Conservation (phyloP, 805 yeast species). For the Sugiyamaella qingdaonensis region DNA sequence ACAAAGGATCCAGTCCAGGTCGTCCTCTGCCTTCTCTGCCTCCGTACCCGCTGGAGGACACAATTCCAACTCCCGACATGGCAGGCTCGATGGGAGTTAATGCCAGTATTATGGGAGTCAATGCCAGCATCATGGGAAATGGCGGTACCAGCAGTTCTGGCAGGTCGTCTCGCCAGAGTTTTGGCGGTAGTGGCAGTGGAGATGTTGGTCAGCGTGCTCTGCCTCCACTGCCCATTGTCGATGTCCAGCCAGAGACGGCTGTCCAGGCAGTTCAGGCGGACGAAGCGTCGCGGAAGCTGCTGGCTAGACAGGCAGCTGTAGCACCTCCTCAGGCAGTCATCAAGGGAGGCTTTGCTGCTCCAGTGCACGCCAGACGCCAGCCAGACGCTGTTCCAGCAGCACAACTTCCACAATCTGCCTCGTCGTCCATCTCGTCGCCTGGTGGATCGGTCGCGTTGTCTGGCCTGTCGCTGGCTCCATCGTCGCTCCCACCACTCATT, state of each 20-base stretch:
- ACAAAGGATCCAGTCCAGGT: background rate
- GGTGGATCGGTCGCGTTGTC: too few species aligned
- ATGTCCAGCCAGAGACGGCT: background rate
- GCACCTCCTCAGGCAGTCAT: background rate
- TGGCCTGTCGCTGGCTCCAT: background rate
- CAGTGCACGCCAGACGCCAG: background rate
- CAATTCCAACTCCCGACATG: background rate
- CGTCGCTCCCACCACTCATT: background rate
- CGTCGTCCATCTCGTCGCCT: too few species aligned
- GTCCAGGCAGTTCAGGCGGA: background rate
- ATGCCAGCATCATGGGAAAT: too few species aligned
- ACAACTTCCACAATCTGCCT: too few species aligned
- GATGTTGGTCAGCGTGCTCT: background rate
- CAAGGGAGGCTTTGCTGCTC: background rate
- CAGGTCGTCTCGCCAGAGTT: background rate
- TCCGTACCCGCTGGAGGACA: slow-evolving; percentile 3
- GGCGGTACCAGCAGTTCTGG: background rate
- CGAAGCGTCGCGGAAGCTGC: background rate
- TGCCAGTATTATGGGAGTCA: too few species aligned
- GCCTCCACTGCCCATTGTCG: background rate
- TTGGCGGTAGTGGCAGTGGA: background rate
- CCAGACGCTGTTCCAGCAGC: background rate
- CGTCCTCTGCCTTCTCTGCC: slow-evolving; percentile 1
- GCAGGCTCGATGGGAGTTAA: background rate
- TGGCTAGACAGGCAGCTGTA: background rate